phyloP scores from a whole-genome alignment of 441 rosid species.

The Metrosideros polymorpha region DNA sequence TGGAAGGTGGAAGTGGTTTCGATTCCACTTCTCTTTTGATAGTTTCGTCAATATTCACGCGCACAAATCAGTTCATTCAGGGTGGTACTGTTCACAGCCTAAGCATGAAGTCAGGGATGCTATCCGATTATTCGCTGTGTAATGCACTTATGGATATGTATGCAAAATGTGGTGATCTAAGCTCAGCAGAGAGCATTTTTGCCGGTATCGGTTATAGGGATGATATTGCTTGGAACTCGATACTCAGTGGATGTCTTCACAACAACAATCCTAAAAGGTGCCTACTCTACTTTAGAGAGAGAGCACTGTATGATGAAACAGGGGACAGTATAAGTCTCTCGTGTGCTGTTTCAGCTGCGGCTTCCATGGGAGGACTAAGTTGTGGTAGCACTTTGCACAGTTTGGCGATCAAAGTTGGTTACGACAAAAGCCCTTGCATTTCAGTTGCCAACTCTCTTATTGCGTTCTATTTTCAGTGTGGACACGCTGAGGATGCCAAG shows the following conservation, averaged over 20 bases:
- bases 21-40: slow-evolving; percentile 46
- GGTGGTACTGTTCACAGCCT: slow-evolving; percentile 32
- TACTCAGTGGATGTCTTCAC: slow-evolving; percentile 37
- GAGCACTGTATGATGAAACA: slow-evolving; percentile 23
- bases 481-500: slow-evolving; percentile 24
- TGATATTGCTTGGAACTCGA: slow-evolving; percentile 49
- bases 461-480: slow-evolving; percentile 33
- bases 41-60: slow-evolving; percentile 20
- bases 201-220: slow-evolving; percentile 25
- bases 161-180: slow-evolving; percentile 39
- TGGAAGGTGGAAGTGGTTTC: slow-evolving; percentile 21
- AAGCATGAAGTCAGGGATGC: slow-evolving; percentile 27
- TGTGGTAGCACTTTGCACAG: slow-evolving; percentile 32
- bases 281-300: slow-evolving; percentile 27
- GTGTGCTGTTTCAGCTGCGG: slow-evolving; percentile 35
- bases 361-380: slow-evolving; percentile 20
- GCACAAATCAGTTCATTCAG: slow-evolving; percentile 5
- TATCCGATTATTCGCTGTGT: slow-evolving; percentile 26
- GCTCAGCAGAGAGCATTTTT: slow-evolving; percentile 27
- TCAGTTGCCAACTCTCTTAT: slow-evolving; percentile 46
- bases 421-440: slow-evolving; percentile 9
- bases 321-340: slow-evolving; percentile 37
- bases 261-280: slow-evolving; percentile 25
- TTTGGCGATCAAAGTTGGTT: slow-evolving; percentile 28
- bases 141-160: slow-evolving; percentile 51